phyloP scores from a whole-genome alignment of 2,329 filamentous ascomycete species.

The Fusarium liriodendri region DNA sequence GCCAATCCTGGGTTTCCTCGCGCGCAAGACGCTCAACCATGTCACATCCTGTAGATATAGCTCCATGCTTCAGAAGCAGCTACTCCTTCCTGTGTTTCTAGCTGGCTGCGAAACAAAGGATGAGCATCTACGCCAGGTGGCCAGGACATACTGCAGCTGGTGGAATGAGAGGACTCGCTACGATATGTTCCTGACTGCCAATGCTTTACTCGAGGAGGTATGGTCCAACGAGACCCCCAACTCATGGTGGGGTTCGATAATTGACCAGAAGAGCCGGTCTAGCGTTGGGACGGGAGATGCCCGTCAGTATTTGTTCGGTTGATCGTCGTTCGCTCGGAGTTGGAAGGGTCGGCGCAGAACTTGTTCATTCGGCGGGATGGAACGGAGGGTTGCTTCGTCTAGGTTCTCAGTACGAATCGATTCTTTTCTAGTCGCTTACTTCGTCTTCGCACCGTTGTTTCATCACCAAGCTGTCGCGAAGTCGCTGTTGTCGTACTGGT shows the following conservation, averaged over 20 bases:
- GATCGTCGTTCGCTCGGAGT: background rate
- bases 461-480: background rate
- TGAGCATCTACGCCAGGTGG: conserved; percentile 36
- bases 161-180: conserved; percentile 48
- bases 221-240: conserved; percentile 15
- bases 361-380: background rate
- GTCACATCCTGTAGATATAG: conserved; percentile 39
- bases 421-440: accelerated
- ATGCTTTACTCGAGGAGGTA: conserved; percentile 32
- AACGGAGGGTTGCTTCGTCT: background rate
- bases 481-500: background rate
- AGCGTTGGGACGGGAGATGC: background rate
- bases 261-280: conserved; percentile 15
- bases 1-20: conserved; percentile 31
- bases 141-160: conserved; percentile 45
- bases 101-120: conserved; percentile 46
- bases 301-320: conserved; percentile 17
- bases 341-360: background rate
- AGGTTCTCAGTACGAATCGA: background rate
- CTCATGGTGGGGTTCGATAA: conserved; percentile 11
- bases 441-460: background rate
- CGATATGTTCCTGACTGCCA: conserved; percentile 44
- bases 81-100: conserved; percentile 51
- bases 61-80: conserved; percentile 49
- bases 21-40: conserved; percentile 42